Base-by-base conservation (phyloP, 352 stramenopile genomes). In the Chrysophaeum taylorii region DNA sequence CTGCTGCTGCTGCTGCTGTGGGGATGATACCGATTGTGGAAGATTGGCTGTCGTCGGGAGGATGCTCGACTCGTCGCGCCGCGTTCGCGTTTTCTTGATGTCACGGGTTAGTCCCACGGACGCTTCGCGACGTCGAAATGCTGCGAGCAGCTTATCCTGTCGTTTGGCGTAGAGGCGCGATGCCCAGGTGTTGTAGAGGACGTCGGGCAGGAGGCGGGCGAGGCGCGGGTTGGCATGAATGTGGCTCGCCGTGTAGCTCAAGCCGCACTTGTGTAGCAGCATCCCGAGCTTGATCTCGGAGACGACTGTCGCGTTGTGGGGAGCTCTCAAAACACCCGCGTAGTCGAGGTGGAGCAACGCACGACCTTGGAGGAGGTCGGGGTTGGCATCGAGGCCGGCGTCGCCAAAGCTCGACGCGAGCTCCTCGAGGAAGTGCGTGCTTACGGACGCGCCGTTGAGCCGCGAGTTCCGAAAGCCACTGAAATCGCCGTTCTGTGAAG, bases 221-320 rank as follows among this genome's bases (percentile, higher is more conserved):
- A 66, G 35, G 2, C 31, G 2, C 57, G 57, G 31, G 1, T 12
- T 27, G 12, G 1, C 5, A 2, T 9, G 1, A 18, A 66, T 25
- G 2, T 21, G 2, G 12, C 9, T n/a, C 2, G 27, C 15, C 33
- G 23, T 9, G 57, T 45, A 45, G 7, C 45, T 16, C 31, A 66
- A 14, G 57, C 57, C 57, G 57, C 57, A 66, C 1, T 1, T 16
- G 57, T 66, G 57, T 1, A 66, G 57, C 31, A 66, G n/a, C 18
- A 35, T 48, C 1, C 29, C 57, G 57, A 66, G 33, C 2, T 36
- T 9, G 1, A 14, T n/a, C 5, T 66, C 57, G 27, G 25, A 4
- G 2, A 2, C 27, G 15, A 31, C 5, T 21, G 14, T 62, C 31
- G 31, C 2, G 9, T 25, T 36, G 27, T 25, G 2, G 33, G 35